A percentile compares a stretch with the other conserved stretches of the same genome.
These are phyloP conservation scores for Tricharina praecox DNA, from an alignment of 495 filamentous ascomycete species.

Conservation along the genomic window DNA sequence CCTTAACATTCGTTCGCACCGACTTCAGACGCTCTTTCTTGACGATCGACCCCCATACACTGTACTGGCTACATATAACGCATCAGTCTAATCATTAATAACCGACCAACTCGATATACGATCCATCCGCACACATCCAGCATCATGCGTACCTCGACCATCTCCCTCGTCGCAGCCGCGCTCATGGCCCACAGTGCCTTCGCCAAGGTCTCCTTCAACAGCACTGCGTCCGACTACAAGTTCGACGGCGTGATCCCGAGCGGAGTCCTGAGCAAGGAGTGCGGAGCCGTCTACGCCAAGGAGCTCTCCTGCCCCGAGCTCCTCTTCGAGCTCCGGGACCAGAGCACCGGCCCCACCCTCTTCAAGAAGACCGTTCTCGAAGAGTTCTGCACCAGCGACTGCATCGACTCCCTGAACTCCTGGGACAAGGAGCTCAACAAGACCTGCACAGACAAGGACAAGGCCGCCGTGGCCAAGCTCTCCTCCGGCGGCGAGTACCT, in stretches of 20 bases:
- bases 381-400: constrained; percentile 9
- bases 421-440: constrained; percentile 12
- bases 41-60: not conserved
- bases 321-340: constrained; percentile 9
- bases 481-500: constrained; percentile 1
- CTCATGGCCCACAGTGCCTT: constrained; percentile 3
- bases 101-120: not conserved
- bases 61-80: not conserved
- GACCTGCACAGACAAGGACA: constrained; percentile 7
- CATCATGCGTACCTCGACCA: not conserved
- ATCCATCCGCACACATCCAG: too few species aligned
- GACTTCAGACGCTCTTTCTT: not conserved
- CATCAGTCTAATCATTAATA: not conserved
- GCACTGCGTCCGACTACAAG: constrained; percentile 2
- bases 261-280: constrained; percentile 3
- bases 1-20: too few species aligned
- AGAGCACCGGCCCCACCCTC: constrained; percentile 1
- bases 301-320: constrained; percentile 6
- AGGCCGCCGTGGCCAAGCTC: not conserved
- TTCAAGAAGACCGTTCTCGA: constrained; percentile 6
- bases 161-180: constrained; percentile 1
- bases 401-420: constrained; percentile 11
- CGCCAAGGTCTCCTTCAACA: constrained; percentile 13
- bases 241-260: constrained; percentile 7
- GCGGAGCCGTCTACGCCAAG: constrained; percentile 5